Conservation (phyloP, 2,329 filamentous ascomycete species). For the Beauveria pseudobassiana region DNA sequence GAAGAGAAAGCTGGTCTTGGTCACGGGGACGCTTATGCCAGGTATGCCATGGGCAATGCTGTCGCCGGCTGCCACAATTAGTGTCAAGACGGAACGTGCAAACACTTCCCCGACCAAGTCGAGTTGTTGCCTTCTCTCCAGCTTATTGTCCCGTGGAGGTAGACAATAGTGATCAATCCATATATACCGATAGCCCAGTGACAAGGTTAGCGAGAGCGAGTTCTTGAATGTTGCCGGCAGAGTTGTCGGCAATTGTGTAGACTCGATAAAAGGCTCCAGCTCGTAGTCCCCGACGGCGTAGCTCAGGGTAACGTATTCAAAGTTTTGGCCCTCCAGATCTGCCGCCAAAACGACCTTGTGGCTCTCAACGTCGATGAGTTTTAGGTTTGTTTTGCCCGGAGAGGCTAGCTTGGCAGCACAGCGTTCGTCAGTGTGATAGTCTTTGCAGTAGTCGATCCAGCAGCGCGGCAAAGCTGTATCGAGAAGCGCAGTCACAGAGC, state of each 20-base stretch:
- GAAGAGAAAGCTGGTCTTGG: conserved; percentile 28
- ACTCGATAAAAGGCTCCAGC: not conserved
- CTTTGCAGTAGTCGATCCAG: conserved; percentile 29
- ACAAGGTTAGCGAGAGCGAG: conserved; percentile 24
- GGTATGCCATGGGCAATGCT: conserved; percentile 25
- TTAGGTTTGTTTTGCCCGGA: conserved; percentile 18
- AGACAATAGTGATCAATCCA: conserved; percentile 32
- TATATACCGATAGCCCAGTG: conserved; percentile 29
- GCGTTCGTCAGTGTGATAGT: conserved; percentile 20
- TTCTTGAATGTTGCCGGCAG: conserved; percentile 26
- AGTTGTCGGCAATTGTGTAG: conserved; percentile 18
- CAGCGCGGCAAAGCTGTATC: conserved; percentile 22
- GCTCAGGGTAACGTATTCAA: conserved; percentile 29
- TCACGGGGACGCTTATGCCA: conserved; percentile 25
- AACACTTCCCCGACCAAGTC: conserved; percentile 28
- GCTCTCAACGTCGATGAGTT: conserved; percentile 26
- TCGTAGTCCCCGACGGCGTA: conserved; percentile 20
- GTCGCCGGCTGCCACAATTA: conserved; percentile 28
- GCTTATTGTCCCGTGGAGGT: conserved; percentile 18
- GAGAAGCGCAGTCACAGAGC: conserved; percentile 24
- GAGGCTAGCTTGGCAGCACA: conserved; percentile 15
- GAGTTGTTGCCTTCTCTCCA: conserved; percentile 22
- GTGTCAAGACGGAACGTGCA: conserved; percentile 24
- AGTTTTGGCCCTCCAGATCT: conserved; percentile 18
- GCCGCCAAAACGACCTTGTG: conserved; percentile 23